Conservation (phyloP, 495 filamentous ascomycete species). For the Thermothielavioides terrestris region DNA sequence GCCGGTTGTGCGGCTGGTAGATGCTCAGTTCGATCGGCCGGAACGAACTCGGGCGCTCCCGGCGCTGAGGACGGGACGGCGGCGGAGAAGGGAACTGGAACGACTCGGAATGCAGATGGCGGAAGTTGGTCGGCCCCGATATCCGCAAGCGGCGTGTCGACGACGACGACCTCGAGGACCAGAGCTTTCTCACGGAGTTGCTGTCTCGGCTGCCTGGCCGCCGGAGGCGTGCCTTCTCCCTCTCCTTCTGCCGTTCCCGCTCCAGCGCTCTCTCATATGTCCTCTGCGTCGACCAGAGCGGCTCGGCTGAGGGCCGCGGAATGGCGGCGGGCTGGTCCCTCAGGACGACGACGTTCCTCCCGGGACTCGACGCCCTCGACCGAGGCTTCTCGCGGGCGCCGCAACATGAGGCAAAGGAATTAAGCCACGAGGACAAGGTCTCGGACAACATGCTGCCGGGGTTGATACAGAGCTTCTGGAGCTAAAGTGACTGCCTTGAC, state of each 20-base stretch:
- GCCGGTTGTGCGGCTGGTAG: slow-evolving; percentile 52
- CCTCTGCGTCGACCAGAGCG: slow-evolving; percentile 21
- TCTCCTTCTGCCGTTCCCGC: slow-evolving; percentile 31
- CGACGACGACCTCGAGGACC: slow-evolving; percentile 28
- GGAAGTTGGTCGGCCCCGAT: slow-evolving; percentile 42
- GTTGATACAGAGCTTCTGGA: slow-evolving; percentile 26
- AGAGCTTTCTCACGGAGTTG: slow-evolving; percentile 26
- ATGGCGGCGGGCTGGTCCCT: slow-evolving; percentile 33
- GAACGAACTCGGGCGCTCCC: slow-evolving; percentile 44
- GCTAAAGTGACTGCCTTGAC: slow-evolving; percentile 11
- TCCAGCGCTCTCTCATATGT: slow-evolving; percentile 20
- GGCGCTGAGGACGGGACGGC: slow-evolving; percentile 15
- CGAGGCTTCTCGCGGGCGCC: slow-evolving; percentile 31
- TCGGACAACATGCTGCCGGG: slow-evolving; percentile 34
- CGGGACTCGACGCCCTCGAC: slow-evolving; percentile 16
- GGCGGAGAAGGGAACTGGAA: slow-evolving; percentile 29
- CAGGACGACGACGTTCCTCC: slow-evolving; percentile 27
- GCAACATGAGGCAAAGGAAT: slow-evolving; percentile 36
- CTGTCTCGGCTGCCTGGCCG: slow-evolving; percentile 25
- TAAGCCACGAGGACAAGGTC: slow-evolving; percentile 33
- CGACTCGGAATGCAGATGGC: slow-evolving; percentile 41
- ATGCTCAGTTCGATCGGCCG: slow-evolving; percentile 70
- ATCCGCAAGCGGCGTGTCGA: slow-evolving; percentile 36
- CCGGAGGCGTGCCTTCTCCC: slow-evolving; percentile 25
- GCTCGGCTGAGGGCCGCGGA: slow-evolving; percentile 27